Evolutionary conservation across 495 filamentous ascomycete genomes (phyloP), one percentile per base, ranked within the genome.

Genomic region (Chaetomium tenue): DNA sequence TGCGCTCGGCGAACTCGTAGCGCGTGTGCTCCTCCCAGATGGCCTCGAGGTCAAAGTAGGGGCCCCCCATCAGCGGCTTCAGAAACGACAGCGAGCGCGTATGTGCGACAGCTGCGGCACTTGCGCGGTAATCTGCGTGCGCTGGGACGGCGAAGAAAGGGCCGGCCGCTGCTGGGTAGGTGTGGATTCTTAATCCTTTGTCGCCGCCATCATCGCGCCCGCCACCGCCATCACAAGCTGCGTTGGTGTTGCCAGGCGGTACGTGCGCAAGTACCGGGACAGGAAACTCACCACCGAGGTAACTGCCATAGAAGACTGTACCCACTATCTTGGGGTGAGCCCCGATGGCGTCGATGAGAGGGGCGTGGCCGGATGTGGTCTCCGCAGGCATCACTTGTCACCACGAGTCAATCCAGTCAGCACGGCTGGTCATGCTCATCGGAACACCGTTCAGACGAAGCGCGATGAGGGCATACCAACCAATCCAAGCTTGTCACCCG

Each of bases 1-100:
- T 77, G 51, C 81, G 76, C 56, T 82, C 79, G 20, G 69, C 77
- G 63, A 88, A 87, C 69, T 87, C 82, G 64, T 72, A 82, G 4
- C 72, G 71, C 20, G 81, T 82, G 70, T 87, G 85, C 65, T 86
- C 83, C 15, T 84, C 82, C 85, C 85, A 87, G 65, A 87, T 82
- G 39, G 75, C 75, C 65, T 86, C 85, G 12, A 87, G 76, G 63
- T 87, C 85, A 63, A 88, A 87, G 63, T 75, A 77, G 2, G 84
- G 84, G 0, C 82, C 84, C 12, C 70, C 72, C 12, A 83, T 65
- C 44, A 78, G 69, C n/a, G 77, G 72, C 66, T 84, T 84, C 2
- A 87, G 64, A 66, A 85, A 85, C 3, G 74, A 37, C 12, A 86
- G 72, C 46, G 68, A 78, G 1, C 84, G 74, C 33, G 84, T 83